phyloP scores from a whole-genome alignment of 352 stramenopile species.

The Phytophthora meadii region DNA sequence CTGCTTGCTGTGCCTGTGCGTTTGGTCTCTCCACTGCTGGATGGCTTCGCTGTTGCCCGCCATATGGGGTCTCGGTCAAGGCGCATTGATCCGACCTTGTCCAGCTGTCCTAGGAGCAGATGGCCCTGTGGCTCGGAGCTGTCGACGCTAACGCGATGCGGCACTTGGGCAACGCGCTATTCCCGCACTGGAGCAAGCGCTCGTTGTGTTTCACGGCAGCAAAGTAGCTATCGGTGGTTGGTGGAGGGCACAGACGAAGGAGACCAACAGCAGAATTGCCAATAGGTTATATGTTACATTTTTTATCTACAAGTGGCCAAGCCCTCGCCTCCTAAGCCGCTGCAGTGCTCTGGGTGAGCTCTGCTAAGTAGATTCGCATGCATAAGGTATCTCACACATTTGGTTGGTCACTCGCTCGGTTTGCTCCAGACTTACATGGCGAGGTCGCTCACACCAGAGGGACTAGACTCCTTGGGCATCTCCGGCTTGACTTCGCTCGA shows the following conservation, averaged over 20 bases:
- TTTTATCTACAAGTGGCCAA: slow-evolving; percentile 37
- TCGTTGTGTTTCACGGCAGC: not conserved
- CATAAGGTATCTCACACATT: slow-evolving; percentile 28
- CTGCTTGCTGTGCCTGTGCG: slow-evolving; percentile 1
- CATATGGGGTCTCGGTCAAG: slow-evolving; percentile 31
- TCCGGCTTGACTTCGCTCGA: slow-evolving; percentile 37
- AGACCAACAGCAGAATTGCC: slow-evolving; percentile 14
- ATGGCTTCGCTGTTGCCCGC: slow-evolving; percentile 21
- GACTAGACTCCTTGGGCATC: slow-evolving; percentile 60
- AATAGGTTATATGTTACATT: slow-evolving; percentile 74
- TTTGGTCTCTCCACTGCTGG: slow-evolving; percentile 18
- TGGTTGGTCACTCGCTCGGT: slow-evolving; percentile 6
- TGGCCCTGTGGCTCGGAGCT: slow-evolving; percentile 20
- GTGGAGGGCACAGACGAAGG: slow-evolving; percentile 2
- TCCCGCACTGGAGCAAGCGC: not conserved
- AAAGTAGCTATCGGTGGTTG: not conserved
- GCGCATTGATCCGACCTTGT: slow-evolving; percentile 42
- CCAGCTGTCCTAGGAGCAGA: slow-evolving; percentile 40
- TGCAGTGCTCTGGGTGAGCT: slow-evolving; percentile 24
- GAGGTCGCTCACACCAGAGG: slow-evolving; percentile 60
- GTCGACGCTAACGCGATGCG: slow-evolving; percentile 37
- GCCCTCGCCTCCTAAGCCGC: slow-evolving; percentile 25
- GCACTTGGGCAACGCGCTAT: slow-evolving; percentile 8
- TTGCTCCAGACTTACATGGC: slow-evolving; percentile 37
- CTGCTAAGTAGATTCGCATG: slow-evolving; percentile 25